These are phyloP conservation scores for Phytopythium montanum DNA, from an alignment of 352 stramenopile species.

Conservation along the genomic window DNA sequence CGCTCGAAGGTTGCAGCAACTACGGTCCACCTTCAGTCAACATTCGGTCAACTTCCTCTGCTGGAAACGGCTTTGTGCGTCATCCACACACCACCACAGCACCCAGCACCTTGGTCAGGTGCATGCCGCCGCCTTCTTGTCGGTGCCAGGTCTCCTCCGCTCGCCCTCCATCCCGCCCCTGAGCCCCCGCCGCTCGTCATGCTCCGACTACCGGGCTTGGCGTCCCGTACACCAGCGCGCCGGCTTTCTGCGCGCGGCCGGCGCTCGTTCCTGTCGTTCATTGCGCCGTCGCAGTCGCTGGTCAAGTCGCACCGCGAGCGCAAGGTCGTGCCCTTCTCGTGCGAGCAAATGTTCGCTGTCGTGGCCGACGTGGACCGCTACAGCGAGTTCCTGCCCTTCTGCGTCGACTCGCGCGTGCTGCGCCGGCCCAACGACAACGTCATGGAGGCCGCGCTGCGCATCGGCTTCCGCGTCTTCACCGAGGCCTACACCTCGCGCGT, in stretches of 20 bases:
- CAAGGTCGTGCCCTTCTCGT: slow-evolving; percentile 72
- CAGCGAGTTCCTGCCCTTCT: slow-evolving; percentile 79
- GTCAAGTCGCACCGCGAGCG: slow-evolving; percentile 72
- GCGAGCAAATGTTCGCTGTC: slow-evolving; percentile 77
- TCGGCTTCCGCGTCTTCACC: slow-evolving; percentile 83
- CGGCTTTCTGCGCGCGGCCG: neutral
- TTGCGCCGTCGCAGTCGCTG: slow-evolving; percentile 38
- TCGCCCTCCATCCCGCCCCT: neutral
- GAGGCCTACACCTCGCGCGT: slow-evolving; percentile 82
- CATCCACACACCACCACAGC: neutral
- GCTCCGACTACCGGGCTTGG: neutral
- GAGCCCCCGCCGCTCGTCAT: neutral
- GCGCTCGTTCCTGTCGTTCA: slow-evolving; percentile 57
- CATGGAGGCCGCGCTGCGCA: slow-evolving; percentile 67
- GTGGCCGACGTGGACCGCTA: slow-evolving; percentile 72
- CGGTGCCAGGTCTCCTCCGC: neutral
- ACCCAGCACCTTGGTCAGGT: neutral
- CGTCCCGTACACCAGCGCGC: neutral
- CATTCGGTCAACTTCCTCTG: neutral
- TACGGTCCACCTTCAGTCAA: slow-evolving; percentile 7
- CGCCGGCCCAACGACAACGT: slow-evolving; percentile 68
- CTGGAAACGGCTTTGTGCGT: neutral
- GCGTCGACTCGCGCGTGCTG: slow-evolving; percentile 72
- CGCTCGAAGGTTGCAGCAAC: neutral
- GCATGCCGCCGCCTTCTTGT: neutral